A percentile compares a stretch with the other conserved stretches of the same genome.
phyloP scores from a whole-genome alignment of 1,284 basidiomycete species.

The Crucibulum cyathiforme region DNA sequence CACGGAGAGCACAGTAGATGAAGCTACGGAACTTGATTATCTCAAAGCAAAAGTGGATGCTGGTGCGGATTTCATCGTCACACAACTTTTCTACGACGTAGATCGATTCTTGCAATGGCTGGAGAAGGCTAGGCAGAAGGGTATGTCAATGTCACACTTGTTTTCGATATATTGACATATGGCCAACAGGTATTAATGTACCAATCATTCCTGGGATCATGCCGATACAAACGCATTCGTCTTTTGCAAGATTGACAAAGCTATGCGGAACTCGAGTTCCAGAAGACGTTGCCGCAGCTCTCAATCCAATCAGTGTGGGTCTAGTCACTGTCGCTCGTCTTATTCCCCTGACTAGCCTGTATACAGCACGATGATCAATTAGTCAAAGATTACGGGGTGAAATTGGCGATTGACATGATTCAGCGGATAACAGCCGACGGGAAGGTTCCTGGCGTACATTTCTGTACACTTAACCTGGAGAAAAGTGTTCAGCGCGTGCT shows the following conservation, averaged over 20 bases:
- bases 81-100: constrained; percentile 97
- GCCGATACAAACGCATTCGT: constrained; percentile 97
- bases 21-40: constrained; percentile 77
- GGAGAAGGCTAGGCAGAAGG: constrained; percentile 71
- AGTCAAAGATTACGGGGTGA: constrained; percentile 89
- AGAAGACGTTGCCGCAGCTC: constrained; percentile 64
- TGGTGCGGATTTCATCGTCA: constrained; percentile 95
- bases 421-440: constrained; percentile 58
- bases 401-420: constrained; percentile 81
- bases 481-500: constrained; percentile 93
- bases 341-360: constrained; percentile 1
- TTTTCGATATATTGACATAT: constrained; percentile 4
- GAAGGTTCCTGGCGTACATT: constrained; percentile 84
- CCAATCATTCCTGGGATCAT: constrained; percentile 97
- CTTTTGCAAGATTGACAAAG: constrained; percentile 91
- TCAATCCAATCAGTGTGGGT: constrained; percentile 80
- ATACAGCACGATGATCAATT: constrained; percentile 86
- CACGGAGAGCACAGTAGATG: constrained; percentile 66
- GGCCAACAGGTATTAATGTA: constrained; percentile 76
- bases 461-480: constrained; percentile 98
- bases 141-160: constrained; percentile 46
- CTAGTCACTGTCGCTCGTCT: constrained; percentile 14
- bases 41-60: constrained; percentile 93
- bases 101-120: constrained; percentile 86
- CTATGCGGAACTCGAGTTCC: constrained; percentile 88